These are phyloP conservation scores for Chytridiales sp. DNA, from an alignment of 371 early-diverging fungal genomes.

Conservation along the genomic window DNA sequence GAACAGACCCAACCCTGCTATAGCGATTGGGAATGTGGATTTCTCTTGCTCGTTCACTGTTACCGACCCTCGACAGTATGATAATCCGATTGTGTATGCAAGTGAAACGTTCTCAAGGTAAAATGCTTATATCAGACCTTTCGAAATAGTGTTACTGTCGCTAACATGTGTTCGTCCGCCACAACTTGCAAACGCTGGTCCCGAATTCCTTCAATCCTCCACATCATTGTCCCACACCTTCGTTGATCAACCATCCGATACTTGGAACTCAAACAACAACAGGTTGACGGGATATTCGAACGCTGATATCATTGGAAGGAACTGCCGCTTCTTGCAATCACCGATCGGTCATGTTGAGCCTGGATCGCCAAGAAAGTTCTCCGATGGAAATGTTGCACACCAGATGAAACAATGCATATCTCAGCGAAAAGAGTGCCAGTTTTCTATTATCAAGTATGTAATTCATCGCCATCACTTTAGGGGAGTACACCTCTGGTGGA, in stretches of 20 bases:
- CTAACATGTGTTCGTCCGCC: too few species aligned
- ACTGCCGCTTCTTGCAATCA: conserved; percentile 66
- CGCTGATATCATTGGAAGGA: conserved; percentile 58
- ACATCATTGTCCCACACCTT: not conserved
- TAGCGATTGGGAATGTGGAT: conserved; percentile 20
- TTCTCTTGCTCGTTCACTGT: conserved; percentile 54
- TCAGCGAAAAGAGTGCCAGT: conserved; percentile 59
- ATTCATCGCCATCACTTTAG: too few species aligned
- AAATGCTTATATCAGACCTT: too few species aligned
- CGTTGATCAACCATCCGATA: too few species aligned
- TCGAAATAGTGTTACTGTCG: too few species aligned
- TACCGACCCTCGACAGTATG: conserved; percentile 42
- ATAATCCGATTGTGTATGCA: conserved; percentile 55
- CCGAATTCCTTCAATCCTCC: too few species aligned
- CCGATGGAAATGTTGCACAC: conserved; percentile 41
- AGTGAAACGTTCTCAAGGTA: conserved; percentile 56
- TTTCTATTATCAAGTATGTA: conserved; percentile 55
- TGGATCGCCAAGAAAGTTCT: conserved; percentile 17
- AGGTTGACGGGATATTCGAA: conserved; percentile 58
- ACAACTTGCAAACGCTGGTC: too few species aligned
- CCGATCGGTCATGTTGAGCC: conserved; percentile 14
- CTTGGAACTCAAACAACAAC: too few species aligned
- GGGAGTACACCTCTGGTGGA: too few species aligned
- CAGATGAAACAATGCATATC: conserved; percentile 52
- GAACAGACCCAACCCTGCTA: conserved; percentile 48